Conservation (phyloP, 2,329 filamentous ascomycete genomes). For the Venturia aucupariae region DNA sequence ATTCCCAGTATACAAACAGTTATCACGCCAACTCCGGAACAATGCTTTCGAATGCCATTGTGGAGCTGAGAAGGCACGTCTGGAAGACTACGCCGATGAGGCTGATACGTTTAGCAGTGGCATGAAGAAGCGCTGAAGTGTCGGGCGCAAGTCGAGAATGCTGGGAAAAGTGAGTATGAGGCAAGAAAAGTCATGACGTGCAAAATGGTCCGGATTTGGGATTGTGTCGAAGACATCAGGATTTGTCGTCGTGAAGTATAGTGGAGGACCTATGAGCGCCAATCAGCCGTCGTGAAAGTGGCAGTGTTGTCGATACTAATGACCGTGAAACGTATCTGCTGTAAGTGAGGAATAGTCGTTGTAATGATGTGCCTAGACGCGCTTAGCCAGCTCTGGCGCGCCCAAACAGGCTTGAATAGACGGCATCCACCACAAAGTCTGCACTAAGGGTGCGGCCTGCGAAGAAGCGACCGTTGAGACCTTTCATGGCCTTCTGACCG, state of each 20-base stretch:
- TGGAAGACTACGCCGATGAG: background rate
- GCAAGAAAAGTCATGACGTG: background rate
- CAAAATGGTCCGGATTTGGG: background rate
- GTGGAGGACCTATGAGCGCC: conserved; percentile 2
- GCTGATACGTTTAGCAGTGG: background rate
- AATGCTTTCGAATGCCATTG: background rate
- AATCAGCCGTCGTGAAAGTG: conserved; percentile 7
- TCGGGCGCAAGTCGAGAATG: background rate
- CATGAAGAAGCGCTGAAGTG: background rate
- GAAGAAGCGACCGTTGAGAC: conserved; percentile 93
- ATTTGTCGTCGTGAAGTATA: background rate
- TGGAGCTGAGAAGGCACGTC: background rate
- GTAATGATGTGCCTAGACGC: background rate
- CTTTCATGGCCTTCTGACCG: conserved; percentile 95
- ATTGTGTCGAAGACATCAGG: background rate
- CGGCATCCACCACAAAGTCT: conserved; percentile 91
- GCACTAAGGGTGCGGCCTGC: conserved; percentile 88
- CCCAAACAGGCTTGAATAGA: conserved; percentile 95
- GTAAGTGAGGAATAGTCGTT: background rate
- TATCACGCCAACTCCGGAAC: background rate
- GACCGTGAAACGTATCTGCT: background rate
- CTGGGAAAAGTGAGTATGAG: background rate
- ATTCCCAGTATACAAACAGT: background rate
- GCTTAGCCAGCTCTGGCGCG: conserved; percentile 69
- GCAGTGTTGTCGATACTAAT: conserved; percentile 7